Conservation (phyloP, 1,284 basidiomycete species). For the Leccinum colubrinum region DNA sequence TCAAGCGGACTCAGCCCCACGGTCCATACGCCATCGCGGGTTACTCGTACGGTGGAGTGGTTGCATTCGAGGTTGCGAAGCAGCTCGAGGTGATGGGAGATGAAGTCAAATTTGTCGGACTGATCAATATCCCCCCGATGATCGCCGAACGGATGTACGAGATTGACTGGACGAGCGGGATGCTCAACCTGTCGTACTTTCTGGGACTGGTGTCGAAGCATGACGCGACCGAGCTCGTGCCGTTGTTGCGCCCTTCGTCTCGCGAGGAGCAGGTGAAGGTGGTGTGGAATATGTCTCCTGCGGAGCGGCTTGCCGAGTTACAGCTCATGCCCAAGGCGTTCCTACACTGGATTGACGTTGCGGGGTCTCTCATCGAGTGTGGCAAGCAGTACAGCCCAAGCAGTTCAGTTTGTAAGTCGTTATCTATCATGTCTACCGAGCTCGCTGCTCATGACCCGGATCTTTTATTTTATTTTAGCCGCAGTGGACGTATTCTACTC, state of each 20-base stretch:
- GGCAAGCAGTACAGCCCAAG: slow-evolving; percentile 22
- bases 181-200: slow-evolving; percentile 35
- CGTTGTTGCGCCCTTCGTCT: slow-evolving; percentile 12
- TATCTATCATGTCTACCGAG: not conserved
- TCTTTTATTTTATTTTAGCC: slow-evolving; percentile 2
- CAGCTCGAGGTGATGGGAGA: slow-evolving; percentile 35
- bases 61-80: slow-evolving; percentile 44
- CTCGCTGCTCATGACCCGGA: not conserved
- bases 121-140: slow-evolving; percentile 40
- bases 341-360: slow-evolving; percentile 27
- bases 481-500: slow-evolving; percentile 26
- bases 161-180: slow-evolving; percentile 37
- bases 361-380: slow-evolving; percentile 29
- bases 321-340: slow-evolving; percentile 22
- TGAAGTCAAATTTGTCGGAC: slow-evolving; percentile 37
- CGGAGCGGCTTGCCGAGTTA: slow-evolving; percentile 23
- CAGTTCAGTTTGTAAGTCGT: slow-evolving; percentile 19
- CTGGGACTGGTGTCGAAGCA: slow-evolving; percentile 22
- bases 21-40: slow-evolving; percentile 46
- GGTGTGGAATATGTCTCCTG: slow-evolving; percentile 23
- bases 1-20: slow-evolving; percentile 34
- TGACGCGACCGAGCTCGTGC: slow-evolving; percentile 16
- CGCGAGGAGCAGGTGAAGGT: slow-evolving; percentile 20
- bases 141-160: slow-evolving; percentile 41
- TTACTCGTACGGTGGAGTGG: slow-evolving; percentile 46